Base-by-base conservation (phyloP, 805 yeast species). In the Candida dajiaensis region DNA sequence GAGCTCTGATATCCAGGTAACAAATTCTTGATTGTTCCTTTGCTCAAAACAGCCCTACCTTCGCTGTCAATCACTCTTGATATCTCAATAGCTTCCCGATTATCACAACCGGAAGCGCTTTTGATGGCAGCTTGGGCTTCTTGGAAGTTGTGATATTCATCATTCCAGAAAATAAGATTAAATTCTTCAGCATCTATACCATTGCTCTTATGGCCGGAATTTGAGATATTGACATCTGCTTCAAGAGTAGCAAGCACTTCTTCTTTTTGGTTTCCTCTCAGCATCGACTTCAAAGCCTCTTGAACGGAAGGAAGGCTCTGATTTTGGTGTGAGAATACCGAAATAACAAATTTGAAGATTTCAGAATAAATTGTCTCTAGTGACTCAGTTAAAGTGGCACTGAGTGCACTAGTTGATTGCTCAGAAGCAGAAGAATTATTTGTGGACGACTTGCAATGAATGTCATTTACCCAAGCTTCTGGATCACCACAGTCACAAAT, bases 401-500 rank as follows among this genome's bases (percentile, higher is more conserved):
- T n/a, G 39, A 11, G 35, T 48, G 36, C 20, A 46, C 45, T 2
- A 13, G n/a, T 4, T 28, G 15, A 13, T 13, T 28, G 7, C 3
- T 13, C n/a, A 28, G n/a, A 13, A 28, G 31, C n/a, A 13, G 3
- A 4, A 28, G 55, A 62, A 8, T 66, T 64, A 40, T 60, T 59
- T 2, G 48, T 21, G 16, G 53, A 50, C 45, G 73, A 67, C 22
- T 70, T 71, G 62, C 94, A 85, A 50, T 76, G 68, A 38, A 85
- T 25, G 7, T 65, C 64, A 3, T 43, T 56, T 12, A 69, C 70
- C 79, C 87, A 85, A 0, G 95, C 95, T 58, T 87, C 95, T 0
- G 85, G 81, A 58, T 89, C 96, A 9, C 96, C 96, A 62, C 96
- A 88, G 57, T 88, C 96, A 36, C 64, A 61, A 20, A 61, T 47